Percentiles rank a stretch among this genome's conserved stretches.
phyloP scores from a whole-genome alignment of 306 rosid species.

The Cicer cuneatum region DNA sequence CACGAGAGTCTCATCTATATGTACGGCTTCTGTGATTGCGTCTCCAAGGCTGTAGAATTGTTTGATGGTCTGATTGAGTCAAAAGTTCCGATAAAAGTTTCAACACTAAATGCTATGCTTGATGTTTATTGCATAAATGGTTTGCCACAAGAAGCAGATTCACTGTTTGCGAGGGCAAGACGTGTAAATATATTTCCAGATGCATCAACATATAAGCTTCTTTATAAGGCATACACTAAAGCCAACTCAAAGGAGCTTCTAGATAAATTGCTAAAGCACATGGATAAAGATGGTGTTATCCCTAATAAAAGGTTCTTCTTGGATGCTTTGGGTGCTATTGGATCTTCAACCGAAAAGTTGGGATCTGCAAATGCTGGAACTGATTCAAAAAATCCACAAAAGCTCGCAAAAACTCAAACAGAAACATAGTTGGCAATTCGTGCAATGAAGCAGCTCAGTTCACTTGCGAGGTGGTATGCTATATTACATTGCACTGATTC shows the following conservation, averaged over 20 bases:
- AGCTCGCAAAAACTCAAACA: conserved; percentile 45
- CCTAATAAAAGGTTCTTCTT: conserved; percentile 89
- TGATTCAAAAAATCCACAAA: conserved; percentile 45
- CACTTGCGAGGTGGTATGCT: conserved; percentile 31
- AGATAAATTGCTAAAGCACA: conserved; percentile 68
- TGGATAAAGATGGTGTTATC: conserved; percentile 86
- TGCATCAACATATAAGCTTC: conserved; percentile 87
- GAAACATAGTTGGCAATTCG: conserved; percentile 43
- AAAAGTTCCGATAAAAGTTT: conserved; percentile 63
- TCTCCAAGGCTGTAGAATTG: conserved; percentile 73
- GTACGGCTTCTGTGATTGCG: conserved; percentile 79
- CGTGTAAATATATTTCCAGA: conserved; percentile 56
- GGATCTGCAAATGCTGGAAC: conserved; percentile 51
- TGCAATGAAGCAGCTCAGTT: conserved; percentile 17
- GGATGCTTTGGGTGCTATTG: conserved; percentile 81
- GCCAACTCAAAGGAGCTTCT: conserved; percentile 77
- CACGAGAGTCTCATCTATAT: conserved; percentile 80
- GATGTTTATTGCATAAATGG: conserved; percentile 92
- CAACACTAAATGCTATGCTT: conserved; percentile 88
- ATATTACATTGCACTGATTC: background rate
- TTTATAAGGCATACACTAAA: conserved; percentile 86
- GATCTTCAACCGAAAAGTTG: conserved; percentile 54
- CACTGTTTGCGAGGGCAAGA: conserved; percentile 62
- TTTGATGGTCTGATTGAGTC: conserved; percentile 72
- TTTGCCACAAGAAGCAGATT: conserved; percentile 79